Base-by-base conservation (phyloP, 2,329 filamentous ascomycete genomes). In the Alternaria sp. region DNA sequence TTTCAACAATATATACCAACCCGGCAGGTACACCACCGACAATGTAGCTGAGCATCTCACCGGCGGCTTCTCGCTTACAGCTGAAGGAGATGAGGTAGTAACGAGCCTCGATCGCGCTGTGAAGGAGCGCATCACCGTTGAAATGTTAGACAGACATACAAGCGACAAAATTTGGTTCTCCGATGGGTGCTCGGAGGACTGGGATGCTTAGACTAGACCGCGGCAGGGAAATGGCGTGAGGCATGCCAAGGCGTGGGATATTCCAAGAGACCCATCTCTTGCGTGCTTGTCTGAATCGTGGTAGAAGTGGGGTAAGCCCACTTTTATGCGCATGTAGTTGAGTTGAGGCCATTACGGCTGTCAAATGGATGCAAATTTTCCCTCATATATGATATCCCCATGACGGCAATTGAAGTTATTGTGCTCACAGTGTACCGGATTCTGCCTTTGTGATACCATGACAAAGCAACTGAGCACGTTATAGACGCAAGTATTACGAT, bases 171-270 rank as follows among this genome's bases (percentile, higher is more conserved):
- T 53, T 25, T 41, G 49, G 12, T 53, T 53, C 49, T 53, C 49
- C 20, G 49, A 53, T 53, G 28, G 49, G 15, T 53, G 20, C 30
- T 53, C 49, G 28, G 49, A 53, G 30, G 49, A 25, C 49, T 53
- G 28, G 28, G 28, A 41, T 53, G 30, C 20, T 53, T 37, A 53
- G 15, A 53, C 30, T 53, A n/a, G 28, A 53, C 9, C 20, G 49
- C 20, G 30, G n/a, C 60, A 25, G 20, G 33, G 30, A 33, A 33
- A 41, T 26, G 43, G 55, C 41, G 37, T 60, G 23, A 50, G 49
- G 43, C 43, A 33, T 43, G 60, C 56, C 60, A 63, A 60, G 60
- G 56, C 45, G 41, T 49, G 18, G 50, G 50, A 49, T 43, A 20
- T 41, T 33, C 37, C 18, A 50, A 28, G 18, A 25, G 56, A 33